A percentile compares a stretch with the other conserved stretches of the same genome.
Conservation (phyloP, 2,329 filamentous ascomycete species). For the Penicillium frequentans region DNA sequence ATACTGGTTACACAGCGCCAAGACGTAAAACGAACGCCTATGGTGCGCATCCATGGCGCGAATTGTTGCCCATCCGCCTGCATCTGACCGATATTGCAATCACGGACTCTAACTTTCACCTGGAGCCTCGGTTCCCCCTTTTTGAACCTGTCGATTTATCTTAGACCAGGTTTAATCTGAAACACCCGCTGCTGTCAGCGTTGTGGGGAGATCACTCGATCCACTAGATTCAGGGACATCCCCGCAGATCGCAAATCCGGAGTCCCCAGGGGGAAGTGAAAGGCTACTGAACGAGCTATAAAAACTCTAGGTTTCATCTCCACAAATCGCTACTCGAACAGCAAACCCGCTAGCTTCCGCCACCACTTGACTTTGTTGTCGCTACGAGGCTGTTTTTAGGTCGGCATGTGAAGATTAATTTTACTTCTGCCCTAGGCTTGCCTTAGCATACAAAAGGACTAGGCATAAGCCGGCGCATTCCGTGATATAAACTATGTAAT, state of each 20-base stretch:
- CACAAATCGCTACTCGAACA: background rate
- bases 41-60: background rate
- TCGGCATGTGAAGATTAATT: background rate
- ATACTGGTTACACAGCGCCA: conserved; percentile 3
- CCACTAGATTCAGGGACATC: conserved; percentile 7
- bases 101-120: background rate
- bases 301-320: background rate
- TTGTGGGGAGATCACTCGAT: conserved; percentile 3
- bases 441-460: background rate
- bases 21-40: background rate
- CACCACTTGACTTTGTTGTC: background rate
- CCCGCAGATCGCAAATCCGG: conserved; percentile 8
- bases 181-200: conserved; percentile 3
- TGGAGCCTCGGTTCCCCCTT: background rate
- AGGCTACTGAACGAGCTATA: background rate
- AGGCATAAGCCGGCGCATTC: background rate
- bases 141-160: background rate
- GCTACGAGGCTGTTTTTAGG: background rate
- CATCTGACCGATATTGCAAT: conserved; percentile 4
- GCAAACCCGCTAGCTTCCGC: background rate
- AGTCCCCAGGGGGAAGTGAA: conserved; percentile 1
- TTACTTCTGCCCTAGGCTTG: background rate
- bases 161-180: conserved; percentile 4
- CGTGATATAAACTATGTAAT: conserved; percentile 3
- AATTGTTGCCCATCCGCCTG: background rate